Percentiles rank a stretch among this genome's conserved stretches.
phyloP scores from a whole-genome alignment of 345 rosid species.

The Passiflora organensis region DNA sequence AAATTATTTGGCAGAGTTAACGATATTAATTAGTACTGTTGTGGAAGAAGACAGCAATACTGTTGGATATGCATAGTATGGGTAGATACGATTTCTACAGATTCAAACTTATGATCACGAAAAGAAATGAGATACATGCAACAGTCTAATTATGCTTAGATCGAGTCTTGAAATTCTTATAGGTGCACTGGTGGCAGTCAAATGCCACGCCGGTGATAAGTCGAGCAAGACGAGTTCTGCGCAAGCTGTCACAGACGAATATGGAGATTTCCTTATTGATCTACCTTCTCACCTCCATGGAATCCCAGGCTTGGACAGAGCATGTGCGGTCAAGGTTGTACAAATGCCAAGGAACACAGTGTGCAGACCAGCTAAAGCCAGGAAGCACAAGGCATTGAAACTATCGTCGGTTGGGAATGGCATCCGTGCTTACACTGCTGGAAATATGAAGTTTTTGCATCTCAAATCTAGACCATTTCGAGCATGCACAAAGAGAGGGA shows the following conservation, averaged over 20 bases:
- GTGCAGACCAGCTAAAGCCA: conserved; percentile 29
- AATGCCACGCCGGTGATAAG: conserved; percentile 22
- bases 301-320: conserved; percentile 30
- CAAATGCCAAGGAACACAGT: conserved; percentile 21
- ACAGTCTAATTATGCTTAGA: too few species aligned
- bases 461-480: conserved; percentile 25
- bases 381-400: conserved; percentile 23
- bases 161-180: conserved; percentile 2
- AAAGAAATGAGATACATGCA: too few species aligned
- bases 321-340: conserved; percentile 30
- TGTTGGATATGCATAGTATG: too few species aligned
- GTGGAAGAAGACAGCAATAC: too few species aligned
- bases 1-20: too few species aligned
- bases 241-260: conserved; percentile 33
- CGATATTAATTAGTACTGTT: too few species aligned
- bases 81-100: too few species aligned
- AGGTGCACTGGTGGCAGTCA: conserved; percentile 41
- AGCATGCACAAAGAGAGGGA: conserved; percentile 21
- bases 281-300: conserved; percentile 54
- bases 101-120: background rate
- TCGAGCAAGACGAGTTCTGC: conserved; percentile 13
- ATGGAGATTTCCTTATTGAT: conserved; percentile 48
- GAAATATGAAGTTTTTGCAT: conserved; percentile 29
- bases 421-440: conserved; percentile 37
- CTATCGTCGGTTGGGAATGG: conserved; percentile 36